Conservation (phyloP, 768 basidiomycete species). For the Pholiota molesta region DNA sequence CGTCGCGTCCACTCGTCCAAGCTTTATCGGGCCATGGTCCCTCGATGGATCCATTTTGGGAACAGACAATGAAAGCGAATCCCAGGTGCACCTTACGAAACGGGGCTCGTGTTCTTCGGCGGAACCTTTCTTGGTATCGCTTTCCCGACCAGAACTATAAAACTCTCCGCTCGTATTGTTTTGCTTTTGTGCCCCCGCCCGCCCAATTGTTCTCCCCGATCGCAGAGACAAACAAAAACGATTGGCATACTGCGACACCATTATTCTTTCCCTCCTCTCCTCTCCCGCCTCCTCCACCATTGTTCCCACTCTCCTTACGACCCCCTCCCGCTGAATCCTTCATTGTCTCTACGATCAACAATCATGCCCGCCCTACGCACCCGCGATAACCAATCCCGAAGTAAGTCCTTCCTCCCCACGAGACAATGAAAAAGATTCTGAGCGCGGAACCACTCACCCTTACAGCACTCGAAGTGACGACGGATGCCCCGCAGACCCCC, state of each 20-base stretch:
- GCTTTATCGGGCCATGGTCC: constrained; percentile 42
- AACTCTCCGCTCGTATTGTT: constrained; percentile 59
- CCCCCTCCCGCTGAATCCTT: background rate
- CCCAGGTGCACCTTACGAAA: constrained; percentile 37
- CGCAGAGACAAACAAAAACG: constrained; percentile 53
- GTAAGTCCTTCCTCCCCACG: constrained; percentile 32
- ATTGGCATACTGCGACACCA: constrained; percentile 48
- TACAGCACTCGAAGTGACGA: constrained; percentile 76
- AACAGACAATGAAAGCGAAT: constrained; percentile 35
- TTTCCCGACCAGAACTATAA: constrained; percentile 47
- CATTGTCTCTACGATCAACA: constrained; percentile 33
- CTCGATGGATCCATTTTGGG: constrained; percentile 33
- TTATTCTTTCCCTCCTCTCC: constrained; percentile 44
- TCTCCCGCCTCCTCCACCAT: constrained; percentile 25
- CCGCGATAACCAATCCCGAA: constrained; percentile 66
- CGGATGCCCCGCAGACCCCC: constrained; percentile 59
- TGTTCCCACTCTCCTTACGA: constrained; percentile 24
- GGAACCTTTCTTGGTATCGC: constrained; percentile 37
- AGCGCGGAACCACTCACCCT: constrained; percentile 15
- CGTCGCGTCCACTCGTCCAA: constrained; percentile 18
- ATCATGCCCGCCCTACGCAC: constrained; percentile 83
- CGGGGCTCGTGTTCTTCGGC: constrained; percentile 39
- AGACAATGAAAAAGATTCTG: background rate
- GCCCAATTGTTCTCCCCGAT: constrained; percentile 65
- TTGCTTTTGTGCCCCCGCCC: constrained; percentile 59